Evolutionary conservation across 345 rosid species (phyloP), one percentile per base, ranked within the genome.

Genomic region (Pugionium cornutum): DNA sequence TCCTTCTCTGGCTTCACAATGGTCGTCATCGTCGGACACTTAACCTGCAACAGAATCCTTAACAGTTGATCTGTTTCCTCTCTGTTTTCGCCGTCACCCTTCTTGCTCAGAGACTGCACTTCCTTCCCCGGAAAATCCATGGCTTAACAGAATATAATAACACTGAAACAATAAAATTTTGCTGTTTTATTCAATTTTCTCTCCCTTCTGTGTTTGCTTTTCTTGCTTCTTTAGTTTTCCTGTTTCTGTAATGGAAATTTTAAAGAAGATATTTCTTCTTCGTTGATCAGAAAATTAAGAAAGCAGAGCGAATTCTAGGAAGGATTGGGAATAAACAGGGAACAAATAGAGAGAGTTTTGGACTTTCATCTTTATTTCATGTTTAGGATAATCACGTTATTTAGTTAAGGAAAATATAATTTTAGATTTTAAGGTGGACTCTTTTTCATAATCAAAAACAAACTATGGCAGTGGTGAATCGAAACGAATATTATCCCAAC

Each of bases 381-480:
- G 44, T 66, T 53, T 66, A 1, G 28, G 43, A 64, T 64, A 9
- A 64, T 64, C 37, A 45, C 9, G n/a, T 36, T 36, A 18, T 36
- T 44, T 29, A 7, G 29, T 8, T 55, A 28, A 27, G n/a, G 0
- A 39, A 37, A 47, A 57, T 28, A 41, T n/a, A 39, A 39, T 8
- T 39, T 40, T 41, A 9, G 47, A 26, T 9, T 57, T 0, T 27
- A 18, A 18, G 18, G 18, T 18, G 18, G 18, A 18, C 18, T 18
- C 18, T 18, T 18, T 18, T 18, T 25, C 1, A 37, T 37, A 8
- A 37, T 36, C 8, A 4, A 6, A 43, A 62, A 6, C 43, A 26
- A 26, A 46, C 35, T 62, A 0, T 5, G 45, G 36, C 6, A 58
- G 2, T 2, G 3, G 41, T 37, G 41, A 37, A 37, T 37, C n/a